Base-by-base conservation (phyloP, 208 protist genomes). In the Porcisia hertigi region DNA sequence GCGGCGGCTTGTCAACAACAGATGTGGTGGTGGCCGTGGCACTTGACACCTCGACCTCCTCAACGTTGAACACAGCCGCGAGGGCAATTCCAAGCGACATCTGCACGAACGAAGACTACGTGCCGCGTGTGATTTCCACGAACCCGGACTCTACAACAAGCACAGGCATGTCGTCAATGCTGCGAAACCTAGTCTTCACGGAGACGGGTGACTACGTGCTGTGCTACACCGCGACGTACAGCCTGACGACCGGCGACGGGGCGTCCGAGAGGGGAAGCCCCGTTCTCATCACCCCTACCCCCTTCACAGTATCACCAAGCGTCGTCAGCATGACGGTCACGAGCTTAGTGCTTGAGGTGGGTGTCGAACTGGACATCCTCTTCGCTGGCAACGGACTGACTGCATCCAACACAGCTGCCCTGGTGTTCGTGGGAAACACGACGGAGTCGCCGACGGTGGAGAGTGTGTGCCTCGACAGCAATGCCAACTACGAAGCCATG, bases 21-120 rank as follows among this genome's bases (percentile, higher is more conserved):
- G 93, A 93, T 62, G 41, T 67, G n/a, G 72, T 93, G 9, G 64
- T 87, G 18, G 93, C 93, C 2, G 91, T 97, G 66, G 90, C 71
- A 1, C 69, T 93, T 54, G 76, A 87, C 12, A 12, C 16, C 41
- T 41, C 36, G 25, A 39, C 36, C 47, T 3, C 39, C 47, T 47
- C 62, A 25, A 60, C 14, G 8, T 45, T 59, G 20, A 25, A 30
- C 25, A 64, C 69, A 14, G 49, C 72, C 18, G 14, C 66, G 36
- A 69, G 25, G 0, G 63, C n/a, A 3, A 57, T 92, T 16, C 91
- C 93, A n/a, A 54, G 58, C 1, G 91, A 96, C 76, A 88, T 96
- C 39, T 97, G 93, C 80, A 95, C 75, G 16, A 90, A 93, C 80
- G 72, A 66, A 7, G 72, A 30, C 62, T 93, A 93, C 74, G 88